Conservation (phyloP, 2,329 filamentous ascomycete species). For the Bipolaris bicolor region DNA sequence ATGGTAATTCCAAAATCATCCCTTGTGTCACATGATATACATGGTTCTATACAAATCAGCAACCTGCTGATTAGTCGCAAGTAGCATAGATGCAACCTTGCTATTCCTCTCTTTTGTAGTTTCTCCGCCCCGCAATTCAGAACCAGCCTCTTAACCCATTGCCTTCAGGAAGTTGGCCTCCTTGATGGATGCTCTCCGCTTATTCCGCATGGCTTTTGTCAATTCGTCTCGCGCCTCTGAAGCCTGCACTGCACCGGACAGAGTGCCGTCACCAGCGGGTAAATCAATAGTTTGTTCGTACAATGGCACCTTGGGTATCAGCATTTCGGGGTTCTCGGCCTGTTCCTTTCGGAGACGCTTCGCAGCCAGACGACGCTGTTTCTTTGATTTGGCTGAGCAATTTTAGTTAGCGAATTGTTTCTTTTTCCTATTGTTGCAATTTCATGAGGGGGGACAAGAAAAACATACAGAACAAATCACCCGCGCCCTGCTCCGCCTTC, state of each 20-base stretch:
- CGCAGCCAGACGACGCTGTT: constrained; percentile 73
- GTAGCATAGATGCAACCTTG: background rate
- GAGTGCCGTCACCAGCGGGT: constrained; percentile 58
- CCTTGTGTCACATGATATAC: background rate
- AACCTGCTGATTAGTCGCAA: background rate
- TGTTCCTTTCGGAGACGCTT: constrained; percentile 68
- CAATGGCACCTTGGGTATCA: constrained; percentile 70
- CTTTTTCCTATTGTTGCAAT: background rate
- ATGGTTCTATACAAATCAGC: background rate
- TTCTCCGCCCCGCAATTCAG: background rate
- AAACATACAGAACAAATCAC: constrained; percentile 79
- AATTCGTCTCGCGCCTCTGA: constrained; percentile 64
- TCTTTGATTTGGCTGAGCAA: constrained; percentile 71
- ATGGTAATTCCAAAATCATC: background rate
- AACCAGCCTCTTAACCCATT: constrained; percentile 59
- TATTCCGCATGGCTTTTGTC: constrained; percentile 73
- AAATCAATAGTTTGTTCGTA: constrained; percentile 81
- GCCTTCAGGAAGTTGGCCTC: constrained; percentile 84
- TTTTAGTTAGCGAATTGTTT: background rate
- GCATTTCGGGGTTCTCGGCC: constrained; percentile 68
- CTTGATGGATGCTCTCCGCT: constrained; percentile 79
- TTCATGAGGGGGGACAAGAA: background rate
- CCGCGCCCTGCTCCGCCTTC: constrained; percentile 60
- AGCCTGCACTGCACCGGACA: constrained; percentile 55
- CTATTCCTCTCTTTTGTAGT: background rate